phyloP scores from a whole-genome alignment of 2,329 filamentous ascomycete species.

The Colletotrichum orchidophilum region DNA sequence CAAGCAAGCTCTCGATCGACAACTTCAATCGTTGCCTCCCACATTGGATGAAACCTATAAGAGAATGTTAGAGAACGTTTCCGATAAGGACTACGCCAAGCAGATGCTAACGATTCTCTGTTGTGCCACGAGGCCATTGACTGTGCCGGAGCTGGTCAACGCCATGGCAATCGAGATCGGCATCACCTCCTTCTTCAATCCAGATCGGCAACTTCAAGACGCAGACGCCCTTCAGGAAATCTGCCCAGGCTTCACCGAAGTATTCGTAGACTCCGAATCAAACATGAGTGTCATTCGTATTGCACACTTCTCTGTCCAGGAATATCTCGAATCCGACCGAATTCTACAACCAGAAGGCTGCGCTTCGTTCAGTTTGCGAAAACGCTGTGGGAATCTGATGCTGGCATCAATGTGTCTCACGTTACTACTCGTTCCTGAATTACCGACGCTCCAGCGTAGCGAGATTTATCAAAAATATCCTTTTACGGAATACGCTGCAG shows the following conservation, averaged over 20 bases:
- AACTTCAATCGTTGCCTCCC: neutral
- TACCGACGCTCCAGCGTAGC: neutral
- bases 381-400: neutral
- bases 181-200: neutral
- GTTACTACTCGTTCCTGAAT: neutral
- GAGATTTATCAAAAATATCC: neutral
- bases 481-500: neutral
- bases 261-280: neutral
- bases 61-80: neutral
- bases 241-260: neutral
- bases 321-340: neutral
- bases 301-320: neutral
- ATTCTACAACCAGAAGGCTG: neutral
- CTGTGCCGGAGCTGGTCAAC: neutral
- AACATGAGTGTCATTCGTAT: rapidly evolving
- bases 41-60: neutral
- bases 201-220: neutral
- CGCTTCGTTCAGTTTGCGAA: neutral
- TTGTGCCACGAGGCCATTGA: neutral
- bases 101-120: neutral
- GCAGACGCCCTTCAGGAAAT: neutral
- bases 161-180: neutral
- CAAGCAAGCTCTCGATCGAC: neutral
- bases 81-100: neutral
- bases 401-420: neutral